Percentiles rank a stretch among this genome's conserved stretches.
These are phyloP conservation scores for Aspergillus fumigatiaffinis DNA, from an alignment of 2,329 filamentous ascomycete genomes.

Conservation along the genomic window DNA sequence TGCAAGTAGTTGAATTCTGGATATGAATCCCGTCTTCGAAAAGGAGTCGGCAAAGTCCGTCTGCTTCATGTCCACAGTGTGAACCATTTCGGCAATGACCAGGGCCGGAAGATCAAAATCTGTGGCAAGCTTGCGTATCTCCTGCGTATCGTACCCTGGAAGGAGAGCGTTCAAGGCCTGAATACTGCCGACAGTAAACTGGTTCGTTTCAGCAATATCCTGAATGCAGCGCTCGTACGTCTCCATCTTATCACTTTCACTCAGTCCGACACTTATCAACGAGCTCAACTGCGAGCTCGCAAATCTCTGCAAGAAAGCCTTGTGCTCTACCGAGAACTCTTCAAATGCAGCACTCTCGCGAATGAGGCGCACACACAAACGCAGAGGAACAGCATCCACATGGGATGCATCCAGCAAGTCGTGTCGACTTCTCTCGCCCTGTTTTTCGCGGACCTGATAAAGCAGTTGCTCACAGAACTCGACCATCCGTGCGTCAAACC, in stretches of 20 bases:
- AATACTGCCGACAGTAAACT: constrained; percentile 68
- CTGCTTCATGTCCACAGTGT: constrained; percentile 46
- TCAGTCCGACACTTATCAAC: constrained; percentile 56
- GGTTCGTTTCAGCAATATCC: constrained; percentile 62
- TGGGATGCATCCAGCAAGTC: constrained; percentile 21
- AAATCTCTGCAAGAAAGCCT: constrained; percentile 61
- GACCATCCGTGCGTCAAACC: constrained; percentile 60
- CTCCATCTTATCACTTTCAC: constrained; percentile 53
- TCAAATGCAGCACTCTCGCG: constrained; percentile 63
- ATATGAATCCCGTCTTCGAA: constrained; percentile 44
- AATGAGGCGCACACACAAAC: constrained; percentile 63
- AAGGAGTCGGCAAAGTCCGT: constrained; percentile 37
- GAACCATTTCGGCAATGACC: constrained; percentile 62
- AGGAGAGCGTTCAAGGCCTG: constrained; percentile 55
- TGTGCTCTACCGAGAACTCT: constrained; percentile 52
- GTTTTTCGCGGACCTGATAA: constrained; percentile 46
- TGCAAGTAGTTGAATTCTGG: constrained; percentile 57
- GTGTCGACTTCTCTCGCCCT: constrained; percentile 25
- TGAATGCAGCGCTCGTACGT: constrained; percentile 65
- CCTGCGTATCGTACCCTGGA: constrained; percentile 40
- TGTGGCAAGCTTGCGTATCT: constrained; percentile 55
- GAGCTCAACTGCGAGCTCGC: constrained; percentile 59
- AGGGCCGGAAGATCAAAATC: constrained; percentile 61
- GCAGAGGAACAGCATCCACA: constrained; percentile 46
- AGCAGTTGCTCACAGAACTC: constrained; percentile 59